These are phyloP conservation scores for Calonectria henricotiae DNA, from an alignment of 2,329 filamentous ascomycete genomes.

Conservation along the genomic window DNA sequence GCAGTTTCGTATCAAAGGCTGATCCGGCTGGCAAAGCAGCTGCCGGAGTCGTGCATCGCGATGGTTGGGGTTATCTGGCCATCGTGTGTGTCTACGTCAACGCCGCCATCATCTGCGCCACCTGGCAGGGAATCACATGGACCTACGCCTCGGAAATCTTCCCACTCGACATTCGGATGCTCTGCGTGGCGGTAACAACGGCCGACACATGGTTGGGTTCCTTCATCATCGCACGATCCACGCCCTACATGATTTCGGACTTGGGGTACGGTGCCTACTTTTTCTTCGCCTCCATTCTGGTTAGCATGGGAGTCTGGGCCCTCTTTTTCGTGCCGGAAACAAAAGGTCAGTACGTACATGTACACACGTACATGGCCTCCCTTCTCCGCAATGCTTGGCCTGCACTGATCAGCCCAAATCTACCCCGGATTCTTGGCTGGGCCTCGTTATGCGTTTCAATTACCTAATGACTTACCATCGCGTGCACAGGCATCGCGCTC, in stretches of 20 bases:
- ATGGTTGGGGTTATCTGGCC: constrained; percentile 62
- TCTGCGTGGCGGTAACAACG: constrained; percentile 57
- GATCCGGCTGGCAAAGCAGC: constrained; percentile 61
- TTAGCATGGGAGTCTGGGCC: constrained; percentile 65
- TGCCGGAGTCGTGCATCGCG: constrained; percentile 62
- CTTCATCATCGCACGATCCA: constrained; percentile 60
- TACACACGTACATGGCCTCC: not conserved
- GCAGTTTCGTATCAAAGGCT: constrained; percentile 56
- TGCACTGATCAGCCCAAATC: constrained; percentile 9
- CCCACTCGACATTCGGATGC: constrained; percentile 59
- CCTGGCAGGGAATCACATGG: constrained; percentile 64
- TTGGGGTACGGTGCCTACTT: constrained; percentile 69
- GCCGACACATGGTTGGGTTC: constrained; percentile 60
- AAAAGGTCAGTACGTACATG: constrained; percentile 57
- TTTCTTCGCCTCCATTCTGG: constrained; percentile 66
- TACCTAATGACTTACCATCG: not conserved
- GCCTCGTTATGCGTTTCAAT: not conserved
- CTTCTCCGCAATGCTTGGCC: not conserved
- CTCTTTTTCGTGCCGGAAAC: constrained; percentile 70
- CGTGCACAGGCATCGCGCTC: constrained; percentile 58
- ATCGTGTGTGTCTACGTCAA: constrained; percentile 67
- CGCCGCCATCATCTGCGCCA: constrained; percentile 58
- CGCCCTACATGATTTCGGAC: constrained; percentile 61
- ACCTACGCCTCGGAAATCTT: constrained; percentile 67
- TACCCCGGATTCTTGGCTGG: constrained; percentile 21